Conservation (phyloP, 352 stramenopile genomes). For the Pythium aquatile region DNA sequence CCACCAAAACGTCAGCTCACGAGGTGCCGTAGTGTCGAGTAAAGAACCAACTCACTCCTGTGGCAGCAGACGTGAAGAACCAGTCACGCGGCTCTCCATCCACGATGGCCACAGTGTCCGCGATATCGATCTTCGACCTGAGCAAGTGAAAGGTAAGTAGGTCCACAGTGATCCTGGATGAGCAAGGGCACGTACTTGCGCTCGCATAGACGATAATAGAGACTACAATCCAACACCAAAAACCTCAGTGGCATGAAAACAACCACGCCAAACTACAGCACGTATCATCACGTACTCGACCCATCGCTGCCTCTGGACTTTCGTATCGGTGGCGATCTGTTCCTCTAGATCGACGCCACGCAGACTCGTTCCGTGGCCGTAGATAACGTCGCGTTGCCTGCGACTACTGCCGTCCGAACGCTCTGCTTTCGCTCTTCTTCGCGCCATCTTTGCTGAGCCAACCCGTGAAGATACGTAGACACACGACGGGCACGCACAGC, state of each 20-base stretch:
- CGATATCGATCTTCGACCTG: slow-evolving; percentile 46
- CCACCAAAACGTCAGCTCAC: not conserved
- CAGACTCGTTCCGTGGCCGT: slow-evolving; percentile 16
- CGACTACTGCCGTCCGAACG: not conserved
- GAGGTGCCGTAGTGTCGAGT: not conserved
- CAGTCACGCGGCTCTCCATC: slow-evolving; percentile 44
- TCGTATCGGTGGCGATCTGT: slow-evolving; percentile 42
- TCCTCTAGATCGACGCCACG: slow-evolving; percentile 52
- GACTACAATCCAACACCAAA: slow-evolving; percentile 22
- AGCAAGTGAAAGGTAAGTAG: not conserved
- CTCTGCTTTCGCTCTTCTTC: not conserved
- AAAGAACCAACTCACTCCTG: slow-evolving; percentile 33
- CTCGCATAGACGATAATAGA: slow-evolving; percentile 61
- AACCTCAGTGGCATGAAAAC: not conserved
- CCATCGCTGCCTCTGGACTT: slow-evolving; percentile 54
- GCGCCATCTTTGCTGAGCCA: not conserved
- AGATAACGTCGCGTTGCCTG: slow-evolving; percentile 3
- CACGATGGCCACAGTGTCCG: slow-evolving; percentile 49
- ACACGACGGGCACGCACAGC: not conserved
- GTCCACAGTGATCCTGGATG: not conserved
- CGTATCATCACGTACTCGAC: slow-evolving; percentile 35
- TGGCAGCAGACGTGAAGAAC: slow-evolving; percentile 60
- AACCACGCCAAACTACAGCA: not conserved
- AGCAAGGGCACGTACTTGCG: slow-evolving; percentile 35
- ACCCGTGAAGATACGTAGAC: not conserved